Percentiles rank a stretch among this genome's conserved stretches.
Conservation (phyloP, 139 green algal genomes). For the Eudorina sp. region DNA sequence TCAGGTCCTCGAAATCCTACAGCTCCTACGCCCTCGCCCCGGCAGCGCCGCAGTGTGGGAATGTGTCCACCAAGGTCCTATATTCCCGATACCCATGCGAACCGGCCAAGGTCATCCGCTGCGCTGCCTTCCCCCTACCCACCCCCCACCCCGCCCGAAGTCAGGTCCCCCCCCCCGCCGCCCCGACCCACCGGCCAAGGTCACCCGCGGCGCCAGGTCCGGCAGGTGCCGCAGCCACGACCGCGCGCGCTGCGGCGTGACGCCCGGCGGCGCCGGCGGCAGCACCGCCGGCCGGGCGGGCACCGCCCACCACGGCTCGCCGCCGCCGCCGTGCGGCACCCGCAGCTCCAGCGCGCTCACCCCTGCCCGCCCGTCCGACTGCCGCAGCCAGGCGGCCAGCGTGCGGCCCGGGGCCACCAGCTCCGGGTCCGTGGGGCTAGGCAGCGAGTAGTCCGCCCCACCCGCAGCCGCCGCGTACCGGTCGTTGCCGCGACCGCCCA, state of each 20-base stretch:
- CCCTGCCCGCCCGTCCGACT: background rate
- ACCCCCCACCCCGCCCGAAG: no score
- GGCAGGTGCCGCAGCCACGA: slow-evolving; percentile 42
- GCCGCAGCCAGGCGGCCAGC: background rate
- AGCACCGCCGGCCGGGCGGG: slow-evolving; percentile 2
- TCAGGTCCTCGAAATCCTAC: no score
- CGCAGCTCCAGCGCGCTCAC: slow-evolving; percentile 1
- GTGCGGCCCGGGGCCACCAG: background rate
- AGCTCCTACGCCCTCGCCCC: background rate
- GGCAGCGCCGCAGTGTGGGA: no score
- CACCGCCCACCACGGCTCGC: slow-evolving; percentile 24
- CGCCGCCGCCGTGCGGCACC: slow-evolving; percentile 2
- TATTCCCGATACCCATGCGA: no score
- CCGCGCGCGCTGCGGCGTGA: background rate
- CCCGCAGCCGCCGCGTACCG: slow-evolving; percentile 24
- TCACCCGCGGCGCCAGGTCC: slow-evolving; percentile 20
- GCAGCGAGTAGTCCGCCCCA: no score
- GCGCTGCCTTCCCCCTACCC: no score
- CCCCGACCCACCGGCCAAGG: slow-evolving; percentile 1
- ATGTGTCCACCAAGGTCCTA: no score
- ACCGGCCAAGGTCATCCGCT: no score
- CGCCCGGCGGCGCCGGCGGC: slow-evolving; percentile 6
- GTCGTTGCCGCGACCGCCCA: slow-evolving; percentile 20
- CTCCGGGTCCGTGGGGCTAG: slow-evolving; percentile 14
- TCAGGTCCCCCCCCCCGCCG: background rate